Conservation (phyloP, 371 early-diverging fungal genomes). For the Haplosporangium sp. region DNA sequence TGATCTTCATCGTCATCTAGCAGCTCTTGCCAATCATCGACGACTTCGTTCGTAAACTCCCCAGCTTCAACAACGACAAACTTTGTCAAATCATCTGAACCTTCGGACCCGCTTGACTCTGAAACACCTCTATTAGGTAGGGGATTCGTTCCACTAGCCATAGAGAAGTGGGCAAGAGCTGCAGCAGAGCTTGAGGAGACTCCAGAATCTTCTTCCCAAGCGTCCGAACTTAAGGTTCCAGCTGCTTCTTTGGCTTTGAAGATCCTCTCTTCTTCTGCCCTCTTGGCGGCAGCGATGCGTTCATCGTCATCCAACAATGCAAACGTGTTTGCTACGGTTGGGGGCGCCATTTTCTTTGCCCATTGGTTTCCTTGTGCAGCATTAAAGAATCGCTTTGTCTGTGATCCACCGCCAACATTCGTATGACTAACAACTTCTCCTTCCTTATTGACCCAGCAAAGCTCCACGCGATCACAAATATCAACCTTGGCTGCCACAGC, state of each 20-base stretch:
- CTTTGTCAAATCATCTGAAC: constrained; percentile 34
- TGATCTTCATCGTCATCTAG: constrained; percentile 41
- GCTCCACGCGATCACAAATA: constrained; percentile 63
- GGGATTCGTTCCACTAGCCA: constrained; percentile 13
- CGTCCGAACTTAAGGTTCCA: constrained; percentile 43
- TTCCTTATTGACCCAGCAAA: constrained; percentile 70
- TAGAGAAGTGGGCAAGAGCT: neutral
- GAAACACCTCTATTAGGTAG: neutral
- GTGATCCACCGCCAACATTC: constrained; percentile 29
- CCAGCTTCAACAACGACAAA: constrained; percentile 49
- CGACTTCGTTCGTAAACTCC: constrained; percentile 46
- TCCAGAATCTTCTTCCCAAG: constrained; percentile 42
- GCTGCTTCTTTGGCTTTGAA: constrained; percentile 46
- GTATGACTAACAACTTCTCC: constrained; percentile 58
- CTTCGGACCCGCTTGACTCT: neutral
- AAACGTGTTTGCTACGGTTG: constrained; percentile 40
- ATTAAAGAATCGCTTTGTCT: constrained; percentile 34
- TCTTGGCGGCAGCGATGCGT: constrained; percentile 40
- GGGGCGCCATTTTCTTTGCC: constrained; percentile 28
- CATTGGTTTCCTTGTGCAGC: constrained; percentile 20
- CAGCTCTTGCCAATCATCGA: constrained; percentile 55
- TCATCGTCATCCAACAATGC: constrained; percentile 47
- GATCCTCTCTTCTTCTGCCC: constrained; percentile 39
- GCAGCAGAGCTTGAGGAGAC: neutral
- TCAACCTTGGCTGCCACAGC: constrained; percentile 38